A percentile compares a stretch with the other conserved stretches of the same genome.
Conservation (phyloP, 2,329 filamentous ascomycete species). For the Dactylellina parvicollis region DNA sequence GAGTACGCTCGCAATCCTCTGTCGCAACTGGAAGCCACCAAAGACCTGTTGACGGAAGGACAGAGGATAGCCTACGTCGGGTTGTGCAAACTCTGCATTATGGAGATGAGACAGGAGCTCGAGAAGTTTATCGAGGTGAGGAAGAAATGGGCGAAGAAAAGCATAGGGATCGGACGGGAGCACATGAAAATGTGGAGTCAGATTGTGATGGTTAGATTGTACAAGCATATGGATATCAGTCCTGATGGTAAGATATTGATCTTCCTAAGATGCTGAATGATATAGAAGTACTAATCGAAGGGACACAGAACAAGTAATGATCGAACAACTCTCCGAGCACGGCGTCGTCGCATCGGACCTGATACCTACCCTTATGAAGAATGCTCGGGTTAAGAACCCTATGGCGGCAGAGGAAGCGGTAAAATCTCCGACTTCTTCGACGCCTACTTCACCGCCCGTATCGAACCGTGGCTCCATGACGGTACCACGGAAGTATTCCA, state of each 20-base stretch:
- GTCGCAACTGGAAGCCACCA: conserved; percentile 93
- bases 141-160: conserved; percentile 72
- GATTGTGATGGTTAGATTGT: conserved; percentile 96
- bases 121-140: conserved; percentile 72
- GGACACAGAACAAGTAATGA: conserved; percentile 94
- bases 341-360: conserved; percentile 86
- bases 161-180: conserved; percentile 75
- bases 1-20: conserved; percentile 74
- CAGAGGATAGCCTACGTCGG: conserved; percentile 97
- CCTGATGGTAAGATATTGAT: conserved; percentile 64
- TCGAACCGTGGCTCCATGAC: conserved; percentile 61
- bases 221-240: conserved; percentile 96
- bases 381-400: conserved; percentile 91
- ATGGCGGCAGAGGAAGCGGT: conserved; percentile 69
- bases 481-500: conserved; percentile 34
- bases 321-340: conserved; percentile 93
- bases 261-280: too few species aligned
- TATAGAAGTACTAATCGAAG: too few species aligned
- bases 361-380: conserved; percentile 86
- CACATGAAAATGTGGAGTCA: conserved; percentile 94
- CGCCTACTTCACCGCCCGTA: conserved; percentile 57
- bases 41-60: conserved; percentile 91
- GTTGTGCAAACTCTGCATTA: conserved; percentile 81
- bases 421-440: conserved; percentile 52
- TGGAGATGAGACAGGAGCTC: conserved; percentile 76